Conservation (phyloP, 441 rosid species). For the Brassica balearica region DNA sequence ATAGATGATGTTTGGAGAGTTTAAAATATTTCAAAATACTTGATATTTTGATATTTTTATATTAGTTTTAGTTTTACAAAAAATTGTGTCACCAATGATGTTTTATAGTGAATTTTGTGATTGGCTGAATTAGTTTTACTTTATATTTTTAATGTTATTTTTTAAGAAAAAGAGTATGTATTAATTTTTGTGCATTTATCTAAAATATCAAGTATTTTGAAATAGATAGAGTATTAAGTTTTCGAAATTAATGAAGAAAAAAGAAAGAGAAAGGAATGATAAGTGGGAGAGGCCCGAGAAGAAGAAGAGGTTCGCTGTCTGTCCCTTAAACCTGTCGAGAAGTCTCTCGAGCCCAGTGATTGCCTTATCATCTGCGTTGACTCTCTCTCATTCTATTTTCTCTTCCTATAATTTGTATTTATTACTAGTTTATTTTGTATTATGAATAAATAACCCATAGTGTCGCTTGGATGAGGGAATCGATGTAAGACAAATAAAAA, state of each 20-base stretch:
- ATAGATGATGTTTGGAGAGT: too few relatives aligned
- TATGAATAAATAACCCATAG: conserved; percentile 11
- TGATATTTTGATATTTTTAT: too few relatives aligned
- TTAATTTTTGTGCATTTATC: too few relatives aligned
- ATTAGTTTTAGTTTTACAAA: too few relatives aligned
- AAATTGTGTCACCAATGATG: too few relatives aligned
- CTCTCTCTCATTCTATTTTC: not conserved
- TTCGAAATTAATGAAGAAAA: not conserved
- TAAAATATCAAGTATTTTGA: too few relatives aligned
- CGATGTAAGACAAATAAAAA: conserved; percentile 13
- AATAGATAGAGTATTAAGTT: not conserved
- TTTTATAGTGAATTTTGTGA: too few relatives aligned
- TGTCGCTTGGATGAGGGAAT: conserved; percentile 18
- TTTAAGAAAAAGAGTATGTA: too few relatives aligned
- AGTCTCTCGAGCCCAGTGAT: conserved; percentile 45
- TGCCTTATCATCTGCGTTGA: conserved; percentile 39
- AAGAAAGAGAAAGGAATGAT: conserved; percentile 33
- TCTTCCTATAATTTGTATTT: not conserved
- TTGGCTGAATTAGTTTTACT: too few relatives aligned
- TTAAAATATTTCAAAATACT: too few relatives aligned
- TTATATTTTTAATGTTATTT: too few relatives aligned
- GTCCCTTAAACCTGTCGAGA: conserved; percentile 40
- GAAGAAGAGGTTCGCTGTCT: conserved; percentile 44
- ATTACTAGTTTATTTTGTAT: not conserved
- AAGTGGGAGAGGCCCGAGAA: conserved; percentile 45